These are phyloP conservation scores for Xylariaceae sp. DNA, from an alignment of 2,329 filamentous ascomycete species.

Conservation along the genomic window DNA sequence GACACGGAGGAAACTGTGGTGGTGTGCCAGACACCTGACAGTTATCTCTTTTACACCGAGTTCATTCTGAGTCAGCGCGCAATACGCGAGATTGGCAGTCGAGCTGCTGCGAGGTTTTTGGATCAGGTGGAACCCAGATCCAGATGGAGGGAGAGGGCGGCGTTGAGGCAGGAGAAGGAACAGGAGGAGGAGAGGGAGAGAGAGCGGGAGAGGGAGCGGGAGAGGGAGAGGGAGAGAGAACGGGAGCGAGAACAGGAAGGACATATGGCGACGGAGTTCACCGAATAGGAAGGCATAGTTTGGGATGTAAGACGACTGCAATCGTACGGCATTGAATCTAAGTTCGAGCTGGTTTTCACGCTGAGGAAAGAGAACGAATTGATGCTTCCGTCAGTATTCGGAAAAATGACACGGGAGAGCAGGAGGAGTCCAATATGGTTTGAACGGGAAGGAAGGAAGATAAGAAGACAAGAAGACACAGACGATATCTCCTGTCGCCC, in stretches of 20 bases:
- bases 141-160: conserved; percentile 21
- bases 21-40: conserved; percentile 42
- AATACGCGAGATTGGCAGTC: conserved; percentile 34
- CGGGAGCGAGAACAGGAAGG: background rate
- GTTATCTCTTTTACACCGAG: conserved; percentile 50
- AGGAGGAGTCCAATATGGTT: background rate
- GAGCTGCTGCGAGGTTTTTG: conserved; percentile 25
- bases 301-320: background rate
- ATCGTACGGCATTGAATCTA: background rate
- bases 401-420: background rate
- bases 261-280: background rate
- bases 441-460: background rate
- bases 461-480: too few relatives aligned
- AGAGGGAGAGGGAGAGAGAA: background rate
- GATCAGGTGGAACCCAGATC: conserved; percentile 20
- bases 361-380: background rate
- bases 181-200: background rate
- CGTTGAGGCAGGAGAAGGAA: background rate
- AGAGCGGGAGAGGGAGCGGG: background rate
- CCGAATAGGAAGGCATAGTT: background rate
- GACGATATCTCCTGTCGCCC: too few relatives aligned
- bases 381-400: background rate
- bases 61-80: conserved; percentile 43
- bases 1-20: conserved; percentile 4
- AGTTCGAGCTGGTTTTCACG: background rate